A percentile compares a stretch with the other conserved stretches of the same genome.
phyloP scores from a whole-genome alignment of 352 stramenopile species.

The Phytophthora nicotianae region DNA sequence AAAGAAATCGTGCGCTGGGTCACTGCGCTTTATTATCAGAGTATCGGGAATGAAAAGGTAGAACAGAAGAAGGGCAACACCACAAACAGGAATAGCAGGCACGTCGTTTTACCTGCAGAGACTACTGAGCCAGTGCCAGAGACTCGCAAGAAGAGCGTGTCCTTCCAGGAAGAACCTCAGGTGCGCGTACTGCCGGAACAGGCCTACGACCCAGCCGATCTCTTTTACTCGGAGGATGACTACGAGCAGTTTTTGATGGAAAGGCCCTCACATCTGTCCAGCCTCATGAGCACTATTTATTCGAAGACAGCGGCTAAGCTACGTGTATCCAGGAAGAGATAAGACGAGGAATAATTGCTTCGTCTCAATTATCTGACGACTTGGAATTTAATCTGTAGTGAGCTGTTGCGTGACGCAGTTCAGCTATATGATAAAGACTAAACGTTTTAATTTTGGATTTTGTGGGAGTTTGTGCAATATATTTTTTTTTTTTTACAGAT shows the following conservation, averaged over 20 bases:
- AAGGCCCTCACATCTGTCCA: conserved; percentile 48
- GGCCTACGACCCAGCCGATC: conserved; percentile 52
- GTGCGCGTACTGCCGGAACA: conserved; percentile 51
- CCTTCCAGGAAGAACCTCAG: conserved; percentile 56
- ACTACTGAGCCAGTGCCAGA: neutral
- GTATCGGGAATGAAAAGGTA: conserved; percentile 28
- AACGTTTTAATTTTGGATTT: too few relatives aligned
- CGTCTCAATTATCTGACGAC: neutral
- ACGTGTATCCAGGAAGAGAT: conserved; percentile 54
- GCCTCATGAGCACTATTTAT: conserved; percentile 58
- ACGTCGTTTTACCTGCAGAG: conserved; percentile 9
- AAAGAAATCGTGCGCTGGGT: conserved; percentile 72
- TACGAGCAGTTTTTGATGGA: conserved; percentile 66
- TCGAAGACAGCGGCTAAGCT: conserved; percentile 62
- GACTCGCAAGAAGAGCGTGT: conserved; percentile 53
- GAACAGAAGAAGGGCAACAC: conserved; percentile 1
- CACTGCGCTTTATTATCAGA: conserved; percentile 69
- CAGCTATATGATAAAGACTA: too few relatives aligned
- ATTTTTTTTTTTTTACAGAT: too few relatives aligned
- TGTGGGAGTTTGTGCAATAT: too few relatives aligned
- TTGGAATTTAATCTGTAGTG: neutral
- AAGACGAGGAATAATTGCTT: conserved; percentile 2
- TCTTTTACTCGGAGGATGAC: conserved; percentile 63
- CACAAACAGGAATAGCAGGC: conserved; percentile 18
- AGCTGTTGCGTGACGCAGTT: neutral